Evolutionary conservation across 2,329 filamentous ascomycete genomes (phyloP), one percentile per base, ranked within the genome.

Genomic region (Fusarium foetens): DNA sequence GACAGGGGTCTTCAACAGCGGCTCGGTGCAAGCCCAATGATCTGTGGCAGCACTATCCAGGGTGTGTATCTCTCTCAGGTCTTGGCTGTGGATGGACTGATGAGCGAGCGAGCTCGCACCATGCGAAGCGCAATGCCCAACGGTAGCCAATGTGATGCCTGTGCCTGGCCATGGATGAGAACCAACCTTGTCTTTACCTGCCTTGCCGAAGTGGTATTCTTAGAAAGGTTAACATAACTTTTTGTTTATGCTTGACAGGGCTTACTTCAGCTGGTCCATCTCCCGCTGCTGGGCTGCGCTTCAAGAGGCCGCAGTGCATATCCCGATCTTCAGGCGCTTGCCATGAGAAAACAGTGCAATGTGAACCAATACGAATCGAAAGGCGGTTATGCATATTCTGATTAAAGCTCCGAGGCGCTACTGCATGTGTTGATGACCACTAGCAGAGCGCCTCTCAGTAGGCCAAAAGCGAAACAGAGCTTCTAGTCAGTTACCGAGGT

Each of bases 181-280:
- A 21, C 17, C 23, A 31, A 25, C 67, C 68, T 39, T 68, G 63
- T 35, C 48, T 33, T 43, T 39, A 5, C 45, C 60, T 16, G 31
- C 46, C 70, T 59, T 70, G 42, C 49, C 59, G 63, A 68, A 66
- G 57, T 31, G 27, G 49, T 59, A 60, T 64, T 62, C 61, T 66
- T 71, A 49, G 68, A 60, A 64, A 57, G 42, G 33, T 49, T 61
- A 57, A 51, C 55, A 62, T 68, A 63, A 72, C 36, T 68, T 55
- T 72, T 74, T 76, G 73, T 73, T 75, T 76, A 75, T 76, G 72
- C 72, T 68, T 66, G 68, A 61, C 70, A 55, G 66, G 64, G 72
- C 41, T 48, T 64, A 58, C 53, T 67, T 70, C 67, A 63, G 58
- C 57, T 70, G 51, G 31, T 52, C 59, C 65, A 58, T 66, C 61